Conservation (phyloP, 345 rosid species). For the Euclidium syriacum region DNA sequence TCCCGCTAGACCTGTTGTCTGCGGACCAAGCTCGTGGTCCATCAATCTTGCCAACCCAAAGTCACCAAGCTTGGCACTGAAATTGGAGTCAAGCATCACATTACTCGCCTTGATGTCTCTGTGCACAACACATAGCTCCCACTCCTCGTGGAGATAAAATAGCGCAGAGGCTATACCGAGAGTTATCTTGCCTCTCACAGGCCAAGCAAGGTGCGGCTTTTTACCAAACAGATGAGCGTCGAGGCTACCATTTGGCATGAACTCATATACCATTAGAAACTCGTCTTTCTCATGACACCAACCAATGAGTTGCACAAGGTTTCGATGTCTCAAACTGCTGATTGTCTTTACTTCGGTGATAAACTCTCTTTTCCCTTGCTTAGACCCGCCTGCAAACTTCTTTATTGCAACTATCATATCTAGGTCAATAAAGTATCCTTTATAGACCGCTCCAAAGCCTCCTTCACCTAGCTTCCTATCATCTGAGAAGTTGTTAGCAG, state of each 20-base stretch:
- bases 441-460: constrained; percentile 54
- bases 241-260: constrained; percentile 68
- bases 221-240: constrained; percentile 48
- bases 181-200: constrained; percentile 36
- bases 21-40: constrained; percentile 42
- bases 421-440: constrained; percentile 34
- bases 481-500: constrained; percentile 45
- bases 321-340: constrained; percentile 53
- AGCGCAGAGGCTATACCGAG: constrained; percentile 48
- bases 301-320: constrained; percentile 61
- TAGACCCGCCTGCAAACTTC: constrained; percentile 41
- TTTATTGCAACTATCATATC: constrained; percentile 42
- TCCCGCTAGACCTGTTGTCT: constrained; percentile 46
- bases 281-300: constrained; percentile 62
- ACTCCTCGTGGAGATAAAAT: constrained; percentile 58
- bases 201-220: constrained; percentile 38
- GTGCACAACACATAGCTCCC: constrained; percentile 61
- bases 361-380: constrained; percentile 49
- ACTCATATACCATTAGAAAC: constrained; percentile 61
- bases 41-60: constrained; percentile 54
- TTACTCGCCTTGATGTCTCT: constrained; percentile 63
- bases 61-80: constrained; percentile 59
- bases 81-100: constrained; percentile 51
- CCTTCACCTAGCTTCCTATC: constrained; percentile 61
- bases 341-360: constrained; percentile 47